Base-by-base conservation (phyloP, 768 basidiomycete genomes). In the Podaxis mareebaensis region DNA sequence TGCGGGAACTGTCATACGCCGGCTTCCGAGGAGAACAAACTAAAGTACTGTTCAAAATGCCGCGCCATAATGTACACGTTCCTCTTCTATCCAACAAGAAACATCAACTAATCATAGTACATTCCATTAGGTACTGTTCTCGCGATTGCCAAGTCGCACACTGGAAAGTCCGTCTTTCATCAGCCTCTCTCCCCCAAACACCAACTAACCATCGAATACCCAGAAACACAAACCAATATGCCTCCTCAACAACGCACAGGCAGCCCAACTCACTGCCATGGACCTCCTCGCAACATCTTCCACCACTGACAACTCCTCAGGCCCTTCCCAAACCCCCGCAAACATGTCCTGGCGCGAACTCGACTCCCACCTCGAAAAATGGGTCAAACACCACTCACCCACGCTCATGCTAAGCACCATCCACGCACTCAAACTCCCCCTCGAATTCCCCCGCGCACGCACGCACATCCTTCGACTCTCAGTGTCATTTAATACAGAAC, bases 301-400 rank as follows among this genome's bases (percentile, higher is more conserved):
- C 15, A 62, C 28, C 15, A 62, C 60, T 3, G 12, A n/a, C n/a
- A 39, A 10, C 30, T 33, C 57, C 15, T 39, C 20, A 28, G 10
- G 51, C 10, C 57, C 71, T 60, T 67, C 72, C 56, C 60, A 66
- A 56, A 71, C 70, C 54, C 38, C 74, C 30, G 66, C 71, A 1
- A 49, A 73, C 17, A 58, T 66, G 56, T 11, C 52, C 52, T 53
- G 15, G 15, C 24, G 22, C 52, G 73, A 74, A 53, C 72, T 75
- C 46, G 71, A 75, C 65, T 61, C 67, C 54, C 70, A 68, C 22
- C 72, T 77, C 58, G 72, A 74, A 56, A 74, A 73, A 58, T 75
- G 76, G 75, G 69, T 73, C 63, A 68, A 70, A 55, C 72, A 67
- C 61, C 72, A 75, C 64, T 68, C 46, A 58, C 44, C 65, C 17